Conservation (phyloP, 2,329 filamentous ascomycete genomes). For the Colletotrichum siamense region DNA sequence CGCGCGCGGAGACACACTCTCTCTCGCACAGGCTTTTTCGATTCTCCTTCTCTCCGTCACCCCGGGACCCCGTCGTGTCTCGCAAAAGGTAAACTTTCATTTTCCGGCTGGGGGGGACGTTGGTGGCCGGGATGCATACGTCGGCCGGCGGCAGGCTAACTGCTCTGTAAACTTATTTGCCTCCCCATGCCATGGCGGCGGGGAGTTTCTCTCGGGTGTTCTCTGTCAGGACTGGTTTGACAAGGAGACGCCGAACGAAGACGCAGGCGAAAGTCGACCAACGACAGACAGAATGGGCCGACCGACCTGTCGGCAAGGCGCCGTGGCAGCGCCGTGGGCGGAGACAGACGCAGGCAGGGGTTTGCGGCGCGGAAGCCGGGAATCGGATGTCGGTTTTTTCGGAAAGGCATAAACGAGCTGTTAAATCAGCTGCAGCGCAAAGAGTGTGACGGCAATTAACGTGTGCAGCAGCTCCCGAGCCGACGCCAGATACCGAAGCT, state of each 20-base stretch:
- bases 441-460: background rate
- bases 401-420: background rate
- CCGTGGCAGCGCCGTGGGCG: background rate
- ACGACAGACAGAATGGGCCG: background rate
- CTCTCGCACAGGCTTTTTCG: background rate
- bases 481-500: background rate
- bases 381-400: background rate
- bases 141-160: background rate
- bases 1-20: background rate
- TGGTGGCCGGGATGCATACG: background rate
- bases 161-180: background rate
- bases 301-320: background rate
- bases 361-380: slow-evolving; percentile 2
- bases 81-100: background rate
- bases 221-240: background rate
- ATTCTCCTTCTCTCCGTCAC: background rate
- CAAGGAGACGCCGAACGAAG: background rate
- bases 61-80: background rate
- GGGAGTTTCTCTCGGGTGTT: background rate
- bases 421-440: background rate
- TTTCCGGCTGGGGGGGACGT: background rate
- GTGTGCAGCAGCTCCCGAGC: background rate
- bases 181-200: background rate
- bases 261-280: background rate
- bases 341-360: background rate